Evolutionary conservation across 2,329 filamentous ascomycete genomes (phyloP), one percentile per base, ranked within the genome.

Genomic region (Hymenoscyphus fructigenus): DNA sequence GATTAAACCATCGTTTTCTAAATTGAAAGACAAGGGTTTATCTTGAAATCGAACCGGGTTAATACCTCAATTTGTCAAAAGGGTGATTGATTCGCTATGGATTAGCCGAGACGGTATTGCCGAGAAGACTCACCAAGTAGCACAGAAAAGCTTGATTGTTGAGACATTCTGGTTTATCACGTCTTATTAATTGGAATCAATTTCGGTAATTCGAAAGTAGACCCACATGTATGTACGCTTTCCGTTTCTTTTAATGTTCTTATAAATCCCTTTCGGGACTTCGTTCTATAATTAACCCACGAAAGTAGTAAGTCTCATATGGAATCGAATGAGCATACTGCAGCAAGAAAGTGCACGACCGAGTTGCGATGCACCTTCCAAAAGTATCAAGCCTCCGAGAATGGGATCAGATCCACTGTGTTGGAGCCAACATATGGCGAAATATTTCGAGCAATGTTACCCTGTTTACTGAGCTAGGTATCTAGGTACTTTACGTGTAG

Each of bases 91-190:
- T 47, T 41, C 38, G 58, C 15, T 61, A 38, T 55, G 59, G 7
- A 61, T 55, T 47, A 61, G 59, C 47, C 44, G 47, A 20, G 47
- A 61, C 47, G n/a, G 50, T 38, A 61, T 55, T 61, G 44, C 32
- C 41, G 59, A 56, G 44, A 61, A 20, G 44, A 61, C 20, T 60
- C 58, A 60, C 15, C 59, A 55, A 55, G 47, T 36, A 34, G 36
- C 29, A 61, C 59, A 23, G 28, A 61, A 34, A 38, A 47, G 59
- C 44, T 55, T 55, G n/a, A 61, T 56, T 47, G 17, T 61, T 23
- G 36, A 60, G 36, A 60, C 28, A 50, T 36, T 23, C 58, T 23
- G 36, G 28, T 2, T 15, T 20, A 26, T 55, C 26, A n/a, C 20
- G 44, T 56, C 23, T 26, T 56, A 14, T 29, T 29, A 28, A 29